Conservation (phyloP, 2,329 filamentous ascomycete species). For the Ophiostoma himal-ulmi region DNA sequence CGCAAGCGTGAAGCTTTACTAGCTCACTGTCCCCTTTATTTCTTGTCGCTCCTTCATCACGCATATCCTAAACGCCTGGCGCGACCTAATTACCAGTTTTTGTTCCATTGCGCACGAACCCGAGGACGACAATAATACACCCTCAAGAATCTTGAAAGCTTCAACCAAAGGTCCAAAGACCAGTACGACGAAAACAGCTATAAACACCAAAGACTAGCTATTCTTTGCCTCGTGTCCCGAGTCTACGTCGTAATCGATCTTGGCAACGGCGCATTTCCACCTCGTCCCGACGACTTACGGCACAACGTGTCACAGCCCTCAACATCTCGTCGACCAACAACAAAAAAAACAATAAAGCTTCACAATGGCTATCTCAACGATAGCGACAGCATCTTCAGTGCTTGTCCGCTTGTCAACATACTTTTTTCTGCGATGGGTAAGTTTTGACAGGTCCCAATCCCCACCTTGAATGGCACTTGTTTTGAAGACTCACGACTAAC, state of each 20-base stretch:
- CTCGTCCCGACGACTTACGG: not conserved
- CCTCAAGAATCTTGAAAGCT: not conserved
- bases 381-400: slow-evolving; percentile 43
- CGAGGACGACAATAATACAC: not conserved
- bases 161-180: not conserved
- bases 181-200: not conserved
- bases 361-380: slow-evolving; percentile 32
- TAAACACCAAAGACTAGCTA: not conserved
- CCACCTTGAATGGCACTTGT: not conserved
- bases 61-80: slow-evolving; percentile 2
- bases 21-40: not conserved
- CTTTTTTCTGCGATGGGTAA: slow-evolving; percentile 59
- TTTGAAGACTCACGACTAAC: slow-evolving; percentile 3
- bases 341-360: not conserved
- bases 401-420: slow-evolving; percentile 46
- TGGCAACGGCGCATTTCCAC: not conserved
- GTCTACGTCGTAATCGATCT: not conserved
- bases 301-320: not conserved
- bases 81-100: not conserved
- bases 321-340: not conserved
- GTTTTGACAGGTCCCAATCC: slow-evolving; percentile 25
- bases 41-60: not conserved
- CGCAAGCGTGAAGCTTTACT: not conserved
- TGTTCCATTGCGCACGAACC: not conserved
- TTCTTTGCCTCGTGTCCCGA: not conserved